Base-by-base conservation (phyloP, 306 rosid genomes). In the Castanopsis chinensis region DNA sequence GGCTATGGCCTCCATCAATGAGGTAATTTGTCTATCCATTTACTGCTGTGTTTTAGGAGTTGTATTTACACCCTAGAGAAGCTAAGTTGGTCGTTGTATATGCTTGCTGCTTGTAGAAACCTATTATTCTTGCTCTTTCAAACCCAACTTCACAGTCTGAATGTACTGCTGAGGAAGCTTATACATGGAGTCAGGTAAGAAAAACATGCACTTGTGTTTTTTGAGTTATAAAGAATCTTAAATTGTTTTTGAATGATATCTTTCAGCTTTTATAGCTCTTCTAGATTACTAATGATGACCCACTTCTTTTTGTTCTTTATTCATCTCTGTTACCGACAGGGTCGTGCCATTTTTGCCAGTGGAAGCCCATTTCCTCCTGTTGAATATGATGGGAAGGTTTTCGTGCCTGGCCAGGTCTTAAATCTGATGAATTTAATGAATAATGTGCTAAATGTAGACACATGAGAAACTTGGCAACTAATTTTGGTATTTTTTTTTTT, bases 361-460 rank as follows among this genome's bases (percentile, higher is more conserved):
- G 99, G 99, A 32, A 95, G 99, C 76, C 99, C 99, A 59, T 95
- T 95, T 83, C 81, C 84, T 60, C 88, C 92, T 1, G 93, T 95
- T 80, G 97, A 95, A 82, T 89, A 86, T n/a, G 86, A 85, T 33
- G 99, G 96, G 60, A 92, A 91, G 85, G 84, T 76, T 28, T 89
- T 84, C 73, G 79, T 79, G 63, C 99, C 99, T 59, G 98, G 99
- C 76, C 99, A 95, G 99, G 99, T 92, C 28, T 70, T 61, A 70
- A 54, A 74, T 68, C 41, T 52, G 49, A 3, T 49, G n/a, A 78
- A 64, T 63, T 79, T 61, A 17, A 18, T 72, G 15, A 27, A 76
- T 6, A 20, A 11, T 53, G 73, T 74, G 59, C 72, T 69, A 15
- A 33, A 63, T 25, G 9, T n/a, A 32, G 17, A 43, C 72, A 13